These are phyloP conservation scores for Solanum rostratum DNA, from an alignment of 257 asterid genomes.

Conservation along the genomic window DNA sequence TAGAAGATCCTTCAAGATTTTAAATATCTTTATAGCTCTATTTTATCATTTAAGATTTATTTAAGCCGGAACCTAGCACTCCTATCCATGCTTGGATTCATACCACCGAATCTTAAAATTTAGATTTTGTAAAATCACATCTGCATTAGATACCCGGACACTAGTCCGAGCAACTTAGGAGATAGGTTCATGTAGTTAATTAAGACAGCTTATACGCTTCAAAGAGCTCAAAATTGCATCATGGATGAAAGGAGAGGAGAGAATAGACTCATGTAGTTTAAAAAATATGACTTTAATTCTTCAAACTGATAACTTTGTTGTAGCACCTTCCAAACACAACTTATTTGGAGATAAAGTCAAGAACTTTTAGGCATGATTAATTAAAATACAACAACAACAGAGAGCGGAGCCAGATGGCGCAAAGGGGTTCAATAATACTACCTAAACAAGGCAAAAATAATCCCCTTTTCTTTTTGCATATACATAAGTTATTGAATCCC, in stretches of 20 bases:
- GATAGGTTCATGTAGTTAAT: background rate
- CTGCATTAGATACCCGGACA: background rate
- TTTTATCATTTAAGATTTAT: background rate
- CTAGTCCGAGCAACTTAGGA: background rate
- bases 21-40: background rate
- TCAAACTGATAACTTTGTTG: background rate
- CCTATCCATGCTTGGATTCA: background rate
- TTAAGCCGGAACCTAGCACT: background rate
- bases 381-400: background rate
- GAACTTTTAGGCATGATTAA: background rate
- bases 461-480: background rate
- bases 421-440: background rate
- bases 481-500: background rate
- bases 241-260: background rate
- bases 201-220: background rate
- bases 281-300: background rate
- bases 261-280: background rate
- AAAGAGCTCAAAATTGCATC: background rate
- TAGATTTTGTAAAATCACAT: background rate
- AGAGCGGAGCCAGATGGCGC: background rate
- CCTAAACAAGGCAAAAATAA: background rate
- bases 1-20: background rate
- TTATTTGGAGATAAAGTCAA: background rate
- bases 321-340: background rate
- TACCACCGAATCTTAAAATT: background rate